phyloP scores from a whole-genome alignment of 192 early-diverging fungal species.

The Rhizoclosmatium globosum region DNA sequence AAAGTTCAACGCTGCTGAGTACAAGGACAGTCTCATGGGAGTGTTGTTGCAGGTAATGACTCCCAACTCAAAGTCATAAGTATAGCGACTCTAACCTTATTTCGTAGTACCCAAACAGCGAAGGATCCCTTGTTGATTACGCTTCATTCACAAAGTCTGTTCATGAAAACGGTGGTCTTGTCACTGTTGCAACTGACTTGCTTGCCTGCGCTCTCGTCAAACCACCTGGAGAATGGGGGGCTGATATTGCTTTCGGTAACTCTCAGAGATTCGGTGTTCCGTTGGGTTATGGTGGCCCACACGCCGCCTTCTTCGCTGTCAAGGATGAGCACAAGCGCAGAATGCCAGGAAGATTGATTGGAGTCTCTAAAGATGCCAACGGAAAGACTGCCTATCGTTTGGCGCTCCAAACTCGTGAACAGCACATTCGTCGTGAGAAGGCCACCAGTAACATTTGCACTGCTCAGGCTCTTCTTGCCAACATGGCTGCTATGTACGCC shows the following conservation, averaged over 20 bases:
- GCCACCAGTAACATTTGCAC: constrained; percentile 99
- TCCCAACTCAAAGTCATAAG: constrained; percentile 19
- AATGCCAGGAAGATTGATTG: constrained; percentile 95
- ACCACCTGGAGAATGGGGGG: constrained; percentile 95
- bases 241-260: constrained; percentile 98
- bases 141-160: constrained; percentile 78
- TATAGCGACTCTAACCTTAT: constrained; percentile 14
- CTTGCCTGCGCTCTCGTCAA: constrained; percentile 91
- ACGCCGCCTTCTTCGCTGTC: constrained; percentile 98
- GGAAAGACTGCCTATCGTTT: constrained; percentile 93
- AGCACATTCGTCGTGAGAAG: constrained; percentile 99
- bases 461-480: constrained; percentile 97
- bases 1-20: constrained; percentile 76
- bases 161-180: constrained; percentile 83
- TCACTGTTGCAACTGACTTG: constrained; percentile 93
- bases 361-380: constrained; percentile 90
- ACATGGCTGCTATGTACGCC: constrained; percentile 99
- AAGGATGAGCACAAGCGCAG: constrained; percentile 91
- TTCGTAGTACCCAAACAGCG: constrained; percentile 89
- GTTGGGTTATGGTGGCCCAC: constrained; percentile 98
- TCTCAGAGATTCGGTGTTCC: constrained; percentile 99
- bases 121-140: constrained; percentile 88
- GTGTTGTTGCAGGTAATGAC: constrained; percentile 84
- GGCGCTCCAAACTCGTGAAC: constrained; percentile 96
- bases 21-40: constrained; percentile 85